Evolutionary conservation across 108 stramenopile genomes (phyloP).

Genomic region (Fragilaria radians): DNA sequence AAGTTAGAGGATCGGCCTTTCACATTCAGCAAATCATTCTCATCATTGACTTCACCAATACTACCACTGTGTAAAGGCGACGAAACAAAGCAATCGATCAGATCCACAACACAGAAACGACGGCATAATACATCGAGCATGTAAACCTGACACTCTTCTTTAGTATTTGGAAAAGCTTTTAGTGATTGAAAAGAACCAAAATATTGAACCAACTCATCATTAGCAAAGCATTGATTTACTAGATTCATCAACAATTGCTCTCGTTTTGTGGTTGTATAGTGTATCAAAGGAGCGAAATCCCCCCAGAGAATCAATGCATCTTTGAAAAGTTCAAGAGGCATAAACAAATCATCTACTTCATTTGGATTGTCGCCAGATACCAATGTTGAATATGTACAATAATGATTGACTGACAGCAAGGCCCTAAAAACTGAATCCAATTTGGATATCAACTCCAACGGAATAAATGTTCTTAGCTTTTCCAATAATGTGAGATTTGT

Average conservation of each 20-base stretch:
- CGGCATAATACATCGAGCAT: conserved; percentile 52
- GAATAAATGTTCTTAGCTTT: conserved; percentile 5
- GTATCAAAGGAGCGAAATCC: conserved; percentile 49
- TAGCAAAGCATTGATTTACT: conserved; percentile 17
- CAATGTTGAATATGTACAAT: conserved; percentile 3
- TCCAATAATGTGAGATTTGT: not conserved
- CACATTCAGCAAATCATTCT: not conserved
- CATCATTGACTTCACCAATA: not conserved
- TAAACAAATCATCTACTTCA: conserved; percentile 27
- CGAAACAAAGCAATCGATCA: conserved; percentile 47
- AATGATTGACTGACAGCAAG: conserved; percentile 10
- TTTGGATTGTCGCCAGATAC: conserved; percentile 10
- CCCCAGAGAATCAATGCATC: conserved; percentile 57
- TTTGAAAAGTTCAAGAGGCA: conserved; percentile 34
- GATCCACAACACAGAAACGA: conserved; percentile 56
- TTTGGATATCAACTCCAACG: conserved; percentile 19
- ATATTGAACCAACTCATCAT: not conserved
- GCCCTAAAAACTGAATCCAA: conserved; percentile 17
- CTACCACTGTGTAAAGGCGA: conserved; percentile 8
- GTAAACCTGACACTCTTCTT: conserved; percentile 32
- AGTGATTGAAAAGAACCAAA: conserved; percentile 9
- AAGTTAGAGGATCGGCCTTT: conserved; percentile 5
- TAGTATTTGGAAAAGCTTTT: conserved; percentile 9
- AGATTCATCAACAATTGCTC: conserved; percentile 30
- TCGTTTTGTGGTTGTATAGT: conserved; percentile 35